phyloP scores from a whole-genome alignment of 805 yeast genomes.

The Myxozyma geophila region DNA sequence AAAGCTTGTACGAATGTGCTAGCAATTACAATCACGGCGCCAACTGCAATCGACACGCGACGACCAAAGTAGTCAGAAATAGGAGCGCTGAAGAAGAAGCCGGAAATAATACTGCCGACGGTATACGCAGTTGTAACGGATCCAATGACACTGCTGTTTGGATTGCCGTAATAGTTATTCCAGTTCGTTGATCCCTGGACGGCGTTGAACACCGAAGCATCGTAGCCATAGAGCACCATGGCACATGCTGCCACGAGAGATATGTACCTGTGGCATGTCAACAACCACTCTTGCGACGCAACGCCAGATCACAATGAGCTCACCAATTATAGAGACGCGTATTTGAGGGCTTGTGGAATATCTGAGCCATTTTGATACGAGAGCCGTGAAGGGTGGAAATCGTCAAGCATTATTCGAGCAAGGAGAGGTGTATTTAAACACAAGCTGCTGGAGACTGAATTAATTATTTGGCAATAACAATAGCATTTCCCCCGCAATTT shows the following conservation, averaged over 20 bases:
- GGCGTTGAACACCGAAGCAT: conserved; percentile 40
- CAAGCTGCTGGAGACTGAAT: no score
- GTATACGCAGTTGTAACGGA: conserved; percentile 39
- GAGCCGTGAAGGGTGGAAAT: not conserved
- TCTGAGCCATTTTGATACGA: not conserved
- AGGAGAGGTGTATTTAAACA: not conserved
- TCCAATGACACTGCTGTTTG: conserved; percentile 37
- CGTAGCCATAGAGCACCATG: conserved; percentile 41
- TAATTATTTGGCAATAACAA: no score
- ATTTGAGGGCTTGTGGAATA: conserved; percentile 15
- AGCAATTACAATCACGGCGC: conserved; percentile 64
- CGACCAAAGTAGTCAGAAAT: conserved; percentile 35
- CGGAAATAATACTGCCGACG: conserved; percentile 37
- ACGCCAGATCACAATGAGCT: not conserved
- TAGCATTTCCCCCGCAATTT: no score
- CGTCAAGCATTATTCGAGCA: not conserved
- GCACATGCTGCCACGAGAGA: conserved; percentile 38
- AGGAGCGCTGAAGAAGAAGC: conserved; percentile 38
- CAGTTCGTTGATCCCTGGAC: conserved; percentile 39
- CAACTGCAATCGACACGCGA: conserved; percentile 40
- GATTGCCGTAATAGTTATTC: conserved; percentile 35
- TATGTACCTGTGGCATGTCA: conserved; percentile 30
- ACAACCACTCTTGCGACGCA: no score
- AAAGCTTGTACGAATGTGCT: conserved; percentile 73
- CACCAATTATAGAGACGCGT: conserved; percentile 26